Percentiles rank a stretch among this genome's conserved stretches.
Conservation (phyloP, 2,329 filamentous ascomycete species). For the Aureobasidium subglaciale region DNA sequence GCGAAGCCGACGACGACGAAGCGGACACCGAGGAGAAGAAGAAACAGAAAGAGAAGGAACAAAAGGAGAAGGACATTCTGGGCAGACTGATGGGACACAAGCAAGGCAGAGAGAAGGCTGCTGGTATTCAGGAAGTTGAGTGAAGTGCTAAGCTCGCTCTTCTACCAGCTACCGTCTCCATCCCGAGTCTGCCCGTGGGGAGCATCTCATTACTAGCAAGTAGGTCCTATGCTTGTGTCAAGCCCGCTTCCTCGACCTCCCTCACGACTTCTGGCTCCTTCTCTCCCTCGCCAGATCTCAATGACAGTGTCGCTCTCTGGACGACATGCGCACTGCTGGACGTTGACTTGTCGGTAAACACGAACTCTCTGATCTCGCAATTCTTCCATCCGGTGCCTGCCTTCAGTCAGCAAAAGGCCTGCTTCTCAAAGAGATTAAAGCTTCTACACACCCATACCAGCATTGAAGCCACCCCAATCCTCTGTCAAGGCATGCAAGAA, state of each 20-base stretch:
- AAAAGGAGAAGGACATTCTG: slow-evolving; percentile 21
- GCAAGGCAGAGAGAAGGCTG: slow-evolving; percentile 10
- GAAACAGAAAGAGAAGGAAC: neutral
- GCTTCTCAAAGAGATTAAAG: no score
- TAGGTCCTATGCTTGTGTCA: neutral
- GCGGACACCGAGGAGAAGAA: slow-evolving; percentile 10
- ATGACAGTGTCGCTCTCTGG: neutral
- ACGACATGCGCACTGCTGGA: neutral
- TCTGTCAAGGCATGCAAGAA: slow-evolving; percentile 80
- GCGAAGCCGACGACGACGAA: slow-evolving; percentile 13
- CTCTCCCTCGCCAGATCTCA: neutral
- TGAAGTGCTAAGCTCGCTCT: neutral
- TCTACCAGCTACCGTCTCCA: neutral
- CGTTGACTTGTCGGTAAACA: slow-evolving; percentile 1
- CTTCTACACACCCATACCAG: neutral
- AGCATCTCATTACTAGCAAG: neutral
- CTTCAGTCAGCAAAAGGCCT: neutral
- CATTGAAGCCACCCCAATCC: slow-evolving; percentile 58
- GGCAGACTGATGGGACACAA: slow-evolving; percentile 22
- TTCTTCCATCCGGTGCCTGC: slow-evolving; percentile 10
- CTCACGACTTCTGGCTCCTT: neutral
- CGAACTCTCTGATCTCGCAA: slow-evolving; percentile 4
- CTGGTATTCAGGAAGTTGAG: slow-evolving; percentile 17
- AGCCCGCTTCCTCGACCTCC: neutral
- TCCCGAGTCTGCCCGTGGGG: no score